Evolutionary conservation across 1,284 basidiomycete genomes (phyloP).

Genomic region (Ganoderma resinaceum): DNA sequence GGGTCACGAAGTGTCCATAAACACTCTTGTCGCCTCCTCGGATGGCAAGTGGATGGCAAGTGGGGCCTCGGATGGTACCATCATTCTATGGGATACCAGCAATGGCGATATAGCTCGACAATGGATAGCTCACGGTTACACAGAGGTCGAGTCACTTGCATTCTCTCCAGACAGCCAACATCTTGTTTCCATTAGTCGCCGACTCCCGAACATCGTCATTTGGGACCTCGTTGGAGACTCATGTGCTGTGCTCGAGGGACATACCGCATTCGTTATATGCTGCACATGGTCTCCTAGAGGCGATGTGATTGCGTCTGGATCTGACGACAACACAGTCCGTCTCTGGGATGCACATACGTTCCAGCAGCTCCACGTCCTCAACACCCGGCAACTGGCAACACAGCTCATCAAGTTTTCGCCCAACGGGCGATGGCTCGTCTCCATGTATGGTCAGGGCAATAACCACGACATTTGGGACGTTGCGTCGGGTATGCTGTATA

Average conservation of each 20-base stretch:
- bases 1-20: neutral
- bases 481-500: neutral
- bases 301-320: neutral
- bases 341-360: neutral
- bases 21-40: neutral
- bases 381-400: neutral
- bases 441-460: neutral
- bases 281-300: neutral
- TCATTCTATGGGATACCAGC: neutral
- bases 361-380: neutral
- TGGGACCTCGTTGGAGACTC: neutral
- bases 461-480: neutral
- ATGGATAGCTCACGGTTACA: neutral
- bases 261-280: neutral
- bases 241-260: neutral
- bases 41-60: neutral
- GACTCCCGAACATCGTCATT: neutral
- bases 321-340: neutral
- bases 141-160: neutral
- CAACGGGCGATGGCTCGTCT: neutral
- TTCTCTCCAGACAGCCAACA: slow-evolving; percentile 1
- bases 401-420: neutral
- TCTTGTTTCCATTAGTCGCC: neutral
- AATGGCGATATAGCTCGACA: neutral
- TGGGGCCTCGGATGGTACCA: neutral